Evolutionary conservation across 106 monocot species (phyloP).

Genomic region (Platanthera zijinensis): DNA sequence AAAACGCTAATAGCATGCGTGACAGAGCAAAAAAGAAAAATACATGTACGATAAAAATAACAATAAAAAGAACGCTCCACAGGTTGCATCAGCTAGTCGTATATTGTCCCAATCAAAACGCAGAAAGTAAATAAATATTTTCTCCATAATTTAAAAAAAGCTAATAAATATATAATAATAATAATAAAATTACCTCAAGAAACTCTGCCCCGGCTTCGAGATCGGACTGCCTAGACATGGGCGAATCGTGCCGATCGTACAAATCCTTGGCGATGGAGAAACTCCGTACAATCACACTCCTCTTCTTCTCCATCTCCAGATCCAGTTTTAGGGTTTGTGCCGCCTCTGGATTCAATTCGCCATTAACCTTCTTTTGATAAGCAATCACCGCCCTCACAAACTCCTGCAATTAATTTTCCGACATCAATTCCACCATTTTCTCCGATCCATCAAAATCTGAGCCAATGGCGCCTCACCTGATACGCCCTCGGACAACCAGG

Average conservation of each 20-base stretch:
- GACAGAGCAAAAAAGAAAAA: no score
- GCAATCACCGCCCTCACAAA: slow-evolving; percentile 79
- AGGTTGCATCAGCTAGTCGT: no score
- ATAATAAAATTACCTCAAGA: slow-evolving; percentile 38
- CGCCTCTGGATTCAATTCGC: background rate
- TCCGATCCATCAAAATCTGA: background rate
- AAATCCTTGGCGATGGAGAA: slow-evolving; percentile 63
- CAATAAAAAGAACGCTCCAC: no score
- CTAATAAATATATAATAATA: no score
- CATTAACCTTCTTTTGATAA: slow-evolving; percentile 68
- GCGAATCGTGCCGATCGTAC: slow-evolving; percentile 22
- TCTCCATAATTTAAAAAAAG: no score
- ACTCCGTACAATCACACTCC: slow-evolving; percentile 56
- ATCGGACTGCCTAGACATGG: slow-evolving; percentile 20
- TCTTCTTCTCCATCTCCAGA: slow-evolving; percentile 66
- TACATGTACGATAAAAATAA: no score
- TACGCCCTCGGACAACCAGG: slow-evolving; percentile 76
- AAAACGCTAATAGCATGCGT: no score
- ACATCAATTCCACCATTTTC: no score
- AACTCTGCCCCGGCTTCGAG: slow-evolving; percentile 69
- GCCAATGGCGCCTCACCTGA: slow-evolving; percentile 36
- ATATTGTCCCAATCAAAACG: no score
- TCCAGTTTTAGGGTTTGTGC: slow-evolving; percentile 13
- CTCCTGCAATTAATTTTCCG: slow-evolving; percentile 30
- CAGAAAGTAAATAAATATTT: no score